These are phyloP conservation scores for Curvularia sp. DNA, from an alignment of 2,329 filamentous ascomycete species.

Conservation along the genomic window DNA sequence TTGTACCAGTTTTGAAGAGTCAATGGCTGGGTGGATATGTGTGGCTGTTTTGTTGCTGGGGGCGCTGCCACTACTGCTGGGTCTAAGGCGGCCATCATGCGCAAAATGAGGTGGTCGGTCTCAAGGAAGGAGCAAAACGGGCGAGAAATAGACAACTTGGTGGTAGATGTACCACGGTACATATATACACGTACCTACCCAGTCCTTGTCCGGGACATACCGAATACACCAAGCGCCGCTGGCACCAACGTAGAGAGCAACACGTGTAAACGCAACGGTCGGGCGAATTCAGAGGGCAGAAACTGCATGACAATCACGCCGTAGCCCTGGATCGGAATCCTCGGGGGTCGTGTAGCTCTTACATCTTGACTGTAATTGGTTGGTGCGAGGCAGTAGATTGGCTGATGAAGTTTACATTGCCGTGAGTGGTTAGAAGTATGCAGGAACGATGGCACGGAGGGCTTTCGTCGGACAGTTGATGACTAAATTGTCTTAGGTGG, in stretches of 20 bases:
- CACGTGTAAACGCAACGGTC: constrained; percentile 12
- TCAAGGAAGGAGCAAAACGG: background rate
- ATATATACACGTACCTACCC: constrained; percentile 15
- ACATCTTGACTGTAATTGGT: constrained; percentile 5
- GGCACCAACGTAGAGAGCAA: constrained; percentile 8
- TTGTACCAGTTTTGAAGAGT: constrained; percentile 76
- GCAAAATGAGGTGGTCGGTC: background rate
- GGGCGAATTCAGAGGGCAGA: constrained; percentile 5
- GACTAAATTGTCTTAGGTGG: constrained; percentile 6
- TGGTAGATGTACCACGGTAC: background rate
- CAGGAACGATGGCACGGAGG: constrained; percentile 11
- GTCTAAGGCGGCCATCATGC: constrained; percentile 13
- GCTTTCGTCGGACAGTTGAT: constrained; percentile 9
- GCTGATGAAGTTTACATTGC: constrained; percentile 25
- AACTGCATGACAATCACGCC: constrained; percentile 7
- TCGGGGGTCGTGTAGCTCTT: constrained; percentile 1
- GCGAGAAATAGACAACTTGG: background rate
- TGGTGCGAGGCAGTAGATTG: constrained; percentile 5
- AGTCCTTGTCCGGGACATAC: constrained; percentile 8
- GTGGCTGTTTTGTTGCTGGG: constrained; percentile 16
- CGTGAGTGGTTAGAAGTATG: constrained; percentile 17
- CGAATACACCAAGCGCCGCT: constrained; percentile 11
- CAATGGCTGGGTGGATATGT: constrained; percentile 28
- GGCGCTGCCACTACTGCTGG: background rate
- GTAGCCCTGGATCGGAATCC: constrained; percentile 8